These are phyloP conservation scores for Candida vaughaniae DNA, from an alignment of 805 yeast genomes.

Conservation along the genomic window DNA sequence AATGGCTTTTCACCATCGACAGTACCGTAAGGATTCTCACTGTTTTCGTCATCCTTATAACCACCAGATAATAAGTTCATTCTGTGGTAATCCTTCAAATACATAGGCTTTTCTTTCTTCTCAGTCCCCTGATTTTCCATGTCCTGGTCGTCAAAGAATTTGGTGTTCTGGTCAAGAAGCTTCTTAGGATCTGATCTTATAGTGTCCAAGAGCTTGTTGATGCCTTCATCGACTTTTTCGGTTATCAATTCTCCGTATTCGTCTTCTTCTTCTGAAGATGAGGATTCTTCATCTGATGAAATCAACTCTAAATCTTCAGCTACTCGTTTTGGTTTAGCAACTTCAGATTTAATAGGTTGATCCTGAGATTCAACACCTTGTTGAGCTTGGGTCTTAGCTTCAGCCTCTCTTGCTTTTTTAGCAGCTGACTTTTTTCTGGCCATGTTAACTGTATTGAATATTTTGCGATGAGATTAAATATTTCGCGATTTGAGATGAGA, in stretches of 20 bases:
- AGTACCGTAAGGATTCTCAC: conserved; percentile 38
- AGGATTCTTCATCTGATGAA: conserved; percentile 2
- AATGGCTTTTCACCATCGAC: conserved; percentile 64
- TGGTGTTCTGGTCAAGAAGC: conserved; percentile 65
- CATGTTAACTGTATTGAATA: conserved; percentile 45
- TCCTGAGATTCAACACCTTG: background rate
- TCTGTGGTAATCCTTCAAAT: conserved; percentile 90
- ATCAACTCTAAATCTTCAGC: conserved; percentile 1
- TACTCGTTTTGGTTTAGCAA: background rate
- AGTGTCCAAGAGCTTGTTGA: conserved; percentile 67
- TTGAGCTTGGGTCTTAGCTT: conserved; percentile 7
- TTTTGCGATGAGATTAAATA: conserved; percentile 13
- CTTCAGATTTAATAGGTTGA: background rate
- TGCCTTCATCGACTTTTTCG: conserved; percentile 78
- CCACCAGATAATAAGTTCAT: conserved; percentile 72
- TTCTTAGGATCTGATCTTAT: conserved; percentile 64
- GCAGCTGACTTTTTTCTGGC: conserved; percentile 87
- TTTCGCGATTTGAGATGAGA: conserved; percentile 2
- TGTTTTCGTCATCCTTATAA: conserved; percentile 51
- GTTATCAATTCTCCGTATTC: conserved; percentile 88
- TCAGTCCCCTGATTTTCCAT: conserved; percentile 27
- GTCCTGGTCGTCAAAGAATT: conserved; percentile 56
- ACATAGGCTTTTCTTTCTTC: conserved; percentile 60
- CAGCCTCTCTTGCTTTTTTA: conserved; percentile 59
- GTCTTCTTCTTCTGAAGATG: conserved; percentile 73